Evolutionary conservation across 2,329 filamentous ascomycete genomes (phyloP).

Genomic region (Pseudophaeomoniella oleicola): DNA sequence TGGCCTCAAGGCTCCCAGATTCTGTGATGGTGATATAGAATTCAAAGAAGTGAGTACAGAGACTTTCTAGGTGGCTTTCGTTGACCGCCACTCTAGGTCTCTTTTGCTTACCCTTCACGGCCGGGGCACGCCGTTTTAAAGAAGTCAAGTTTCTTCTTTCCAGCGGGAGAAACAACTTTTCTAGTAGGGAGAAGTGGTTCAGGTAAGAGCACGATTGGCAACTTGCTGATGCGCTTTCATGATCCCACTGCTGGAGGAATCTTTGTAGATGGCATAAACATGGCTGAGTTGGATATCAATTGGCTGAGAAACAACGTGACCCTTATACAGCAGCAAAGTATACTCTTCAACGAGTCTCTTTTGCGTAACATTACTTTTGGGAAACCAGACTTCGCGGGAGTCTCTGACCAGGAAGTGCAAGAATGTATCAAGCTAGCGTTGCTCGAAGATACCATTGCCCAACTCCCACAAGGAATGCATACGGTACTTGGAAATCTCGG

Average conservation of each 20-base stretch:
- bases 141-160: slow-evolving; percentile 53
- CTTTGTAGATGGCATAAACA: slow-evolving; percentile 48
- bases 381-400: slow-evolving; percentile 30
- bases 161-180: slow-evolving; percentile 59
- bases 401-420: slow-evolving; percentile 41
- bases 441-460: slow-evolving; percentile 51
- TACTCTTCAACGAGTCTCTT: slow-evolving; percentile 70
- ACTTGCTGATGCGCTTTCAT: slow-evolving; percentile 68
- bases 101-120: slow-evolving; percentile 67
- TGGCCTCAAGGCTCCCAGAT: slow-evolving; percentile 15
- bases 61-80: slow-evolving; percentile 3
- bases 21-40: slow-evolving; percentile 53
- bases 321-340: slow-evolving; percentile 67
- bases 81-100: slow-evolving; percentile 38
- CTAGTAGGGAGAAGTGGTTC: slow-evolving; percentile 78
- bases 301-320: slow-evolving; percentile 71
- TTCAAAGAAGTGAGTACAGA: slow-evolving; percentile 46
- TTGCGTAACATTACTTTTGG: slow-evolving; percentile 67
- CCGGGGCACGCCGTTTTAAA: slow-evolving; percentile 45
- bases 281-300: slow-evolving; percentile 46
- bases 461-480: slow-evolving; percentile 54
- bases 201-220: slow-evolving; percentile 79
- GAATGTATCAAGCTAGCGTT: slow-evolving; percentile 52
- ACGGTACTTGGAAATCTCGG: slow-evolving; percentile 60
- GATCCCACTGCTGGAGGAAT: slow-evolving; percentile 50